Conservation (phyloP, 2,329 filamentous ascomycete species). For the Trichoderma citrinoviride region DNA sequence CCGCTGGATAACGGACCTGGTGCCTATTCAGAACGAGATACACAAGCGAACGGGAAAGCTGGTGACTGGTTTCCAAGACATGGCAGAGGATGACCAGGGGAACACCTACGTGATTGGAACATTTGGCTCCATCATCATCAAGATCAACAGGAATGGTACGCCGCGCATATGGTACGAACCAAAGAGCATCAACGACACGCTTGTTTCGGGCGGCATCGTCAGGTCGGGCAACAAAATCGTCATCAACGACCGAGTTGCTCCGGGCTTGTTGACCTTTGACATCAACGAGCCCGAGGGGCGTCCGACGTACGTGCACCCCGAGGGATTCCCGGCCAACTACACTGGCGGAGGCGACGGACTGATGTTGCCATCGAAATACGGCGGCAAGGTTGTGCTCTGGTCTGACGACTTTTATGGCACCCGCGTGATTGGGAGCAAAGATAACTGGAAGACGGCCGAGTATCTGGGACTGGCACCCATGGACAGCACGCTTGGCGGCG, state of each 20-base stretch:
- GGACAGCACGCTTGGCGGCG: not conserved
- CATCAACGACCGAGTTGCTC: slow-evolving; percentile 3
- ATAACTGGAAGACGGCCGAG: not conserved
- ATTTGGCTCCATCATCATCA: not conserved
- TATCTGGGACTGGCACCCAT: not conserved
- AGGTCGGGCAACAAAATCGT: not conserved
- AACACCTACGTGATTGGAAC: not conserved
- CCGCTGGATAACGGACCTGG: not conserved
- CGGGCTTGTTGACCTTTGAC: not conserved
- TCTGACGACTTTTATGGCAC: not conserved
- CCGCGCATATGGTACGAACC: not conserved
- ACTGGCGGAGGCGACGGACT: not conserved
- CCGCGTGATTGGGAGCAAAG: not conserved
- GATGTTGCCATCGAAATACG: not conserved
- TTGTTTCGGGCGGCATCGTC: not conserved
- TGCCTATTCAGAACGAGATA: not conserved
- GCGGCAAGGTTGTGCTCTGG: not conserved
- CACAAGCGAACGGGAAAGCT: not conserved
- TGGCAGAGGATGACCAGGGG: slow-evolving; percentile 1
- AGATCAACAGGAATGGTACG: not conserved
- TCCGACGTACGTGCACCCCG: not conserved
- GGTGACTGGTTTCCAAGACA: not conserved
- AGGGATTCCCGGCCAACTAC: not conserved
- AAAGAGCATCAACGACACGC: not conserved
- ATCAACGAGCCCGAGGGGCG: not conserved